Evolutionary conservation across 208 protist genomes (phyloP).

Genomic region (Crithidia thermophila): DNA sequence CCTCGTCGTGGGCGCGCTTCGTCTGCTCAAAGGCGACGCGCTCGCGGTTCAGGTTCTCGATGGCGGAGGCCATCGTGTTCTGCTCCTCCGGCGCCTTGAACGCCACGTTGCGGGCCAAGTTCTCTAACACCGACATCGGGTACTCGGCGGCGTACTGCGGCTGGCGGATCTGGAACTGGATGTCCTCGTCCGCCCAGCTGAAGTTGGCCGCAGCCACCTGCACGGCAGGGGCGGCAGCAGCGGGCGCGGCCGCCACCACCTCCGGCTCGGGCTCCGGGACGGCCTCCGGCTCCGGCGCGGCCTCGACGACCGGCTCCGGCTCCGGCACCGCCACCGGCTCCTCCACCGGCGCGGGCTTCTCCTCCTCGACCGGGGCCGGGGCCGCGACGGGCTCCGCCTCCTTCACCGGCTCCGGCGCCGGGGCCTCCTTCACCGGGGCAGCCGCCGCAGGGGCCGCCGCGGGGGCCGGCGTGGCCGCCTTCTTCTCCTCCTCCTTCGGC

Average conservation of each 20-base stretch:
- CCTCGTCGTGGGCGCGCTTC: slow-evolving; percentile 48
- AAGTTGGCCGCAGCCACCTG: slow-evolving; percentile 48
- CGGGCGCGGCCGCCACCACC: slow-evolving; percentile 3
- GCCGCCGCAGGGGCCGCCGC: slow-evolving; percentile 15
- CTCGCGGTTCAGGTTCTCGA: slow-evolving; percentile 47
- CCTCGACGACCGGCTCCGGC: slow-evolving; percentile 9
- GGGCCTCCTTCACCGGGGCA: slow-evolving; percentile 8
- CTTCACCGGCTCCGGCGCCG: not conserved
- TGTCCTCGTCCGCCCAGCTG: slow-evolving; percentile 87
- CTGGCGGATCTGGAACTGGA: slow-evolving; percentile 66
- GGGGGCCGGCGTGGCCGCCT: slow-evolving; percentile 11
- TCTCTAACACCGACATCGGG: slow-evolving; percentile 63
- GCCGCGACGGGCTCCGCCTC: slow-evolving; percentile 3
- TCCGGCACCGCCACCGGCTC: slow-evolving; percentile 7
- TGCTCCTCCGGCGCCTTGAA: slow-evolving; percentile 60
- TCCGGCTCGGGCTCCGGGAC: not conserved
- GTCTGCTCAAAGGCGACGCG: slow-evolving; percentile 49
- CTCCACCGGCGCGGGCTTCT: not conserved
- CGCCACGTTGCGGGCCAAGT: slow-evolving; percentile 45
- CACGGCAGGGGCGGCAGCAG: slow-evolving; percentile 19
- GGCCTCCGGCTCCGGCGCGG: slow-evolving; percentile 13
- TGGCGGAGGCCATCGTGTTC: slow-evolving; percentile 42
- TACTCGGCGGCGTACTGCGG: slow-evolving; percentile 70
- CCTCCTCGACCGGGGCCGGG: slow-evolving; percentile 6
- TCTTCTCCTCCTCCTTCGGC: slow-evolving; percentile 5